A percentile compares a stretch with the other conserved stretches of the same genome.
phyloP scores from a whole-genome alignment of 805 yeast genomes.

The Lipomyces yamadae region DNA sequence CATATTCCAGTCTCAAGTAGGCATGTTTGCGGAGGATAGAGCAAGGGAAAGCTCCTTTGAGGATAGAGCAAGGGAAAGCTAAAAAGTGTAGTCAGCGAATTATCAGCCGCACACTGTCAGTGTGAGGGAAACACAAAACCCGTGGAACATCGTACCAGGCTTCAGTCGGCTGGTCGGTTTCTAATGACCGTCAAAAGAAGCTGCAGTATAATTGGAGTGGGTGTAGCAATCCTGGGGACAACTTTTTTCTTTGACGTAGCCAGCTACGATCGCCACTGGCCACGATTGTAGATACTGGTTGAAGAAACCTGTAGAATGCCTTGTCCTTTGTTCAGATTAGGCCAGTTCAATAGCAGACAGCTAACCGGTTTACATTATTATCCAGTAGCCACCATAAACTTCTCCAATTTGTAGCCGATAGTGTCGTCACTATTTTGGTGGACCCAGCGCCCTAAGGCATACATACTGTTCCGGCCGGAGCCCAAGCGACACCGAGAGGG shows the following conservation, averaged over 20 bases:
- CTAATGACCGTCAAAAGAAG: background rate
- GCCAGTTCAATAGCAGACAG: background rate
- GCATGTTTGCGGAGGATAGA: too few species aligned
- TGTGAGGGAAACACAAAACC: background rate
- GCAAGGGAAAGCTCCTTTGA: too few species aligned
- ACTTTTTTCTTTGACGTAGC: background rate
- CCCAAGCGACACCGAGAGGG: background rate
- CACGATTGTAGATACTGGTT: background rate
- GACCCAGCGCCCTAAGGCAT: background rate
- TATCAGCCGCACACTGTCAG: background rate
- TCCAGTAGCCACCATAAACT: background rate
- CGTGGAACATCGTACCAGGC: background rate
- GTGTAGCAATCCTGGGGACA: background rate
- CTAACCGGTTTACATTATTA: background rate
- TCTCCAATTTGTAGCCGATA: background rate
- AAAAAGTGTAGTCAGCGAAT: too few species aligned
- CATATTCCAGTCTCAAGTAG: too few species aligned
- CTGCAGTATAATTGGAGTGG: background rate
- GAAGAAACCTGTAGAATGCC: background rate
- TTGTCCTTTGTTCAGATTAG: background rate
- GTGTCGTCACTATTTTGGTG: conserved; percentile 2
- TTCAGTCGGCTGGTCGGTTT: background rate
- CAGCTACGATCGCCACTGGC: background rate
- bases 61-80: too few species aligned
- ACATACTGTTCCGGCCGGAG: background rate